Evolutionary conservation across 345 rosid species (phyloP).

Genomic region (Conringia planisiliqua): DNA sequence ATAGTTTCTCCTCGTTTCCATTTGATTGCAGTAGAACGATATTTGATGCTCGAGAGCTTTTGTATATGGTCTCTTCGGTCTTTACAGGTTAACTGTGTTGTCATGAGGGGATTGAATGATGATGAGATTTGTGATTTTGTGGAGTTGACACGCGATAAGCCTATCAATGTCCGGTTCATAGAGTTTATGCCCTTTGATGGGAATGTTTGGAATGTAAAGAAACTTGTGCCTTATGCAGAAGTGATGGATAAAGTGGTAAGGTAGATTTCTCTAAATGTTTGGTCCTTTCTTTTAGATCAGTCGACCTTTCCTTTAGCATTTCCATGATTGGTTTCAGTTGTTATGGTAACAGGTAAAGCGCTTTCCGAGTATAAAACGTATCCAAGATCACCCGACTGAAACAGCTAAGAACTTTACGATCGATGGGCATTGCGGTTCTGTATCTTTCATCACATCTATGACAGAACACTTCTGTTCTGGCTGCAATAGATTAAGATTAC

Average conservation of each 20-base stretch:
- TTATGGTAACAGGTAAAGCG: slow-evolving; percentile 44
- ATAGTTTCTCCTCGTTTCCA: not conserved
- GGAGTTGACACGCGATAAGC: slow-evolving; percentile 69
- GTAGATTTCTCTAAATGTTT: slow-evolving; percentile 44
- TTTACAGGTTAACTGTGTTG: slow-evolving; percentile 82
- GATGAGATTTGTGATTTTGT: slow-evolving; percentile 96
- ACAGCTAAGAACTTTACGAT: slow-evolving; percentile 89
- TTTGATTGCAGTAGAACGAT: not conserved
- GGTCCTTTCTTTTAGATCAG: slow-evolving; percentile 3
- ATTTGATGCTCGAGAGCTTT: slow-evolving; percentile 2
- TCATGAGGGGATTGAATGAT: slow-evolving; percentile 92
- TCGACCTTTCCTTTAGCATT: not conserved
- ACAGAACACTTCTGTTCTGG: slow-evolving; percentile 97
- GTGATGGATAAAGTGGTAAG: slow-evolving; percentile 95
- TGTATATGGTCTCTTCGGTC: not conserved
- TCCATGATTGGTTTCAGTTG: slow-evolving; percentile 15
- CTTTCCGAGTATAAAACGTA: slow-evolving; percentile 54
- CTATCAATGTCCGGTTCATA: slow-evolving; percentile 86
- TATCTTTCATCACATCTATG: slow-evolving; percentile 97
- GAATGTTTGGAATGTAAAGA: slow-evolving; percentile 92
- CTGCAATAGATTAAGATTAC: slow-evolving; percentile 91
- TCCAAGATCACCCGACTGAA: slow-evolving; percentile 74
- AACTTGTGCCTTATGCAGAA: slow-evolving; percentile 74
- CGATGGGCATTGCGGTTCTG: slow-evolving; percentile 78
- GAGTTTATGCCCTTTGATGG: slow-evolving; percentile 99